Percentiles rank a stretch among this genome's conserved stretches.
Evolutionary conservation across 495 filamentous ascomycete species (phyloP).

Genomic region (Talaromyces nanjingensis): DNA sequence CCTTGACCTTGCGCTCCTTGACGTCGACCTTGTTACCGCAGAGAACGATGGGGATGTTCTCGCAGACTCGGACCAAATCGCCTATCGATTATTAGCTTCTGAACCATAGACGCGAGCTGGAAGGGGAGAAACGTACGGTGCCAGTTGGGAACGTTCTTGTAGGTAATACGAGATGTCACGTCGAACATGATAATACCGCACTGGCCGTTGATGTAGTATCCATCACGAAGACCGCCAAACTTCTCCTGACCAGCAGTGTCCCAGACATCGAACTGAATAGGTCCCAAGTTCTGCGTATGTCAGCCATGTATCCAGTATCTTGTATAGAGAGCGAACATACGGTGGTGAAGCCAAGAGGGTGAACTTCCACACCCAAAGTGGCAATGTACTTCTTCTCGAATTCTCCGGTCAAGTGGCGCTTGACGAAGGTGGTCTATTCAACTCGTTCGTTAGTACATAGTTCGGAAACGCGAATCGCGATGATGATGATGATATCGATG

Average conservation of each 20-base stretch:
- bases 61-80: conserved; percentile 98
- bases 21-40: conserved; percentile 99
- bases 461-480: conserved; percentile 6
- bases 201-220: conserved; percentile 99
- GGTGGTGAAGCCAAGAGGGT: conserved; percentile 88
- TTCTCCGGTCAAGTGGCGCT: conserved; percentile 98
- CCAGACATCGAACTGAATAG: conserved; percentile 99
- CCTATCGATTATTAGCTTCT: conserved; percentile 40
- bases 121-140: conserved; percentile 69
- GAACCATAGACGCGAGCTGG: background rate
- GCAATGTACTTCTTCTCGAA: conserved; percentile 99
- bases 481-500: background rate
- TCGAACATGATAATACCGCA: conserved; percentile 99
- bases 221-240: conserved; percentile 98
- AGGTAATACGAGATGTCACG: conserved; percentile 98
- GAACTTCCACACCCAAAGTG: conserved; percentile 98
- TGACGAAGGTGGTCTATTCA: conserved; percentile 96
- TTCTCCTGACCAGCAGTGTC: conserved; percentile 99
- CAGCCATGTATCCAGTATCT: conserved; percentile 26
- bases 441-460: background rate
- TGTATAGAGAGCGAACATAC: conserved; percentile 53
- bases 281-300: conserved; percentile 74
- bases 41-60: conserved; percentile 98
- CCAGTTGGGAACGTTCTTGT: conserved; percentile 99
- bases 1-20: conserved; percentile 99